phyloP scores from a whole-genome alignment of 352 stramenopile genomes.

The Phytopythium boreale region DNA sequence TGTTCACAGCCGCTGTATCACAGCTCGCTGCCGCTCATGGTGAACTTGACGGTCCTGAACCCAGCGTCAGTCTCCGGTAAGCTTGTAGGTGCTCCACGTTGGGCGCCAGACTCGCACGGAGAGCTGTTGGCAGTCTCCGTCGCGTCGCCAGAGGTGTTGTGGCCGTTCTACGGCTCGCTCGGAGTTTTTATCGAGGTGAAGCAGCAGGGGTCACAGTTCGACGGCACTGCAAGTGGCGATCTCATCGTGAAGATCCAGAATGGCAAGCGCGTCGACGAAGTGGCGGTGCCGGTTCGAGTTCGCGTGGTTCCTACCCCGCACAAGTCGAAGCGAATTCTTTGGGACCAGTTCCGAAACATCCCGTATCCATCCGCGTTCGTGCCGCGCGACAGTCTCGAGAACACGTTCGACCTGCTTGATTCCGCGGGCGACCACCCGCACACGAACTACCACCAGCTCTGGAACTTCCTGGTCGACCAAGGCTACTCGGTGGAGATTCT shows the following conservation, averaged over 20 bases:
- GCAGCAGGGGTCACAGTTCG: conserved; percentile 27
- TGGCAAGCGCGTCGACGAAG: conserved; percentile 29
- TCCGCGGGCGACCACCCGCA: conserved; percentile 76
- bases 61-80: conserved; percentile 43
- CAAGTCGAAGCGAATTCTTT: conserved; percentile 59
- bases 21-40: conserved; percentile 61
- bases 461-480: conserved; percentile 57
- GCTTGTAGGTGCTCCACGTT: conserved; percentile 46
- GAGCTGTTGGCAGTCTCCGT: conserved; percentile 52
- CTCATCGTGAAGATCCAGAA: conserved; percentile 50
- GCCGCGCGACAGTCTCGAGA: conserved; percentile 73
- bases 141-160: conserved; percentile 41
- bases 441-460: conserved; percentile 87
- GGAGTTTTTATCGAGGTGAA: conserved; percentile 73
- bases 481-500: conserved; percentile 83
- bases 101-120: conserved; percentile 42
- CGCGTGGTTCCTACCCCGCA: conserved; percentile 46
- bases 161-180: conserved; percentile 69
- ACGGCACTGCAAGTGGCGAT: conserved; percentile 36
- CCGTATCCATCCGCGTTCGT: conserved; percentile 83
- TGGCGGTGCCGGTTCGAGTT: conserved; percentile 45
- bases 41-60: conserved; percentile 87
- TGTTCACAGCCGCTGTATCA: conserved; percentile 80
- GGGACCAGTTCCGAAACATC: conserved; percentile 89
- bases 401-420: conserved; percentile 62